These are phyloP conservation scores for Trichoderma orchidacearum DNA, from an alignment of 495 filamentous ascomycete genomes.

Conservation along the genomic window DNA sequence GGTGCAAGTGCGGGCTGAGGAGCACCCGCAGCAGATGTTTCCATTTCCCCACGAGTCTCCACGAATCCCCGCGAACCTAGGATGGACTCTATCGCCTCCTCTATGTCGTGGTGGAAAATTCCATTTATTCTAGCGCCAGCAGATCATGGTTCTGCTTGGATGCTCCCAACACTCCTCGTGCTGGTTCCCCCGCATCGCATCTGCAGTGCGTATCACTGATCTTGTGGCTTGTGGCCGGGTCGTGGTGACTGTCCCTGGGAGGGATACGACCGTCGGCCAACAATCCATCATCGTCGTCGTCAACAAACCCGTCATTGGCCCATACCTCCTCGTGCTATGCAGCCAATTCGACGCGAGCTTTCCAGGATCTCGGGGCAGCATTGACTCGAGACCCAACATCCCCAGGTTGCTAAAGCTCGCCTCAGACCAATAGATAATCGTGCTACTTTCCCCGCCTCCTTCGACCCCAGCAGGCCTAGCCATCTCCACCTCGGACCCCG, in stretches of 20 bases:
- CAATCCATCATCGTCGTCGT: neutral
- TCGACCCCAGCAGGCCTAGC: neutral
- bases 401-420: neutral
- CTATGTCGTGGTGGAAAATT: neutral
- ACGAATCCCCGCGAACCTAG: neutral
- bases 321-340: neutral
- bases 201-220: neutral
- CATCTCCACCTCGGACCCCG: neutral
- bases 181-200: neutral
- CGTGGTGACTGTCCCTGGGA: neutral
- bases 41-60: neutral
- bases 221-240: neutral
- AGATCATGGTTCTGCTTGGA: neutral
- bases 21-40: too few relatives aligned
- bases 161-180: too few relatives aligned
- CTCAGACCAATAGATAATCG: neutral
- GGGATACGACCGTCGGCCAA: neutral
- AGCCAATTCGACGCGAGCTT: neutral
- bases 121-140: neutral
- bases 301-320: neutral
- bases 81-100: neutral
- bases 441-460: neutral
- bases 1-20: neutral
- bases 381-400: neutral
- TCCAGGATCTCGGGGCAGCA: neutral